Evolutionary conservation across 495 filamentous ascomycete species (phyloP).

Genomic region (Aspergillus kassunensis): DNA sequence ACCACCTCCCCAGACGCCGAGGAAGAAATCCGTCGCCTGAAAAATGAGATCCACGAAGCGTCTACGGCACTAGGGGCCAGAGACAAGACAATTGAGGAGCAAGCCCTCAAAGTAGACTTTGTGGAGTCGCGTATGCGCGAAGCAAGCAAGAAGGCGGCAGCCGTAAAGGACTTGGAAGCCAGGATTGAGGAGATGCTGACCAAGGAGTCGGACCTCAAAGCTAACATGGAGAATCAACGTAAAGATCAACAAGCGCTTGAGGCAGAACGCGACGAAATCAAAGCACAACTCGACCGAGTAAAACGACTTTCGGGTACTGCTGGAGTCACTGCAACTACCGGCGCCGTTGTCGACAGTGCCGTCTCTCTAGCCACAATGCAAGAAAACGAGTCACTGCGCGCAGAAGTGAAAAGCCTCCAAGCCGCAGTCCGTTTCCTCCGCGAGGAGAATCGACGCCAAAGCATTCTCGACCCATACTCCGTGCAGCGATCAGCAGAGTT

Average conservation of each 20-base stretch:
- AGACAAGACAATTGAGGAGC: constrained; percentile 88
- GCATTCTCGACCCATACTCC: constrained; percentile 56
- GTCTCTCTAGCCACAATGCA: constrained; percentile 56
- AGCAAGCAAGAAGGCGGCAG: constrained; percentile 47
- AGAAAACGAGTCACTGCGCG: constrained; percentile 69
- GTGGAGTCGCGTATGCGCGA: constrained; percentile 54
- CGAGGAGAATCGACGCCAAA: constrained; percentile 68
- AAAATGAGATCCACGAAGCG: constrained; percentile 66
- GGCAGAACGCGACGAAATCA: constrained; percentile 67
- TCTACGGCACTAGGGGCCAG: constrained; percentile 68
- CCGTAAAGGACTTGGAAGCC: constrained; percentile 48
- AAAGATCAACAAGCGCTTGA: constrained; percentile 51
- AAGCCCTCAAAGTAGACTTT: constrained; percentile 61
- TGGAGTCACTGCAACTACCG: constrained; percentile 42
- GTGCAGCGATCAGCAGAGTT: constrained; percentile 50
- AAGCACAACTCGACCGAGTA: constrained; percentile 60
- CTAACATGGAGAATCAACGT: constrained; percentile 34
- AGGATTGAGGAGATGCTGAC: constrained; percentile 62
- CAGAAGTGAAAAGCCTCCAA: constrained; percentile 66
- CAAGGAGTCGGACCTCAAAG: constrained; percentile 30
- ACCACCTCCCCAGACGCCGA: constrained; percentile 75
- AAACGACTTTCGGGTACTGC: constrained; percentile 47
- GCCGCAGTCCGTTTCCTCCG: constrained; percentile 74
- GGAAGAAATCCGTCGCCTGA: constrained; percentile 68
- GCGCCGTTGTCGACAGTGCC: constrained; percentile 41